Base-by-base conservation (phyloP, 2,329 filamentous ascomycete genomes). In the Magnaporthales sp. region DNA sequence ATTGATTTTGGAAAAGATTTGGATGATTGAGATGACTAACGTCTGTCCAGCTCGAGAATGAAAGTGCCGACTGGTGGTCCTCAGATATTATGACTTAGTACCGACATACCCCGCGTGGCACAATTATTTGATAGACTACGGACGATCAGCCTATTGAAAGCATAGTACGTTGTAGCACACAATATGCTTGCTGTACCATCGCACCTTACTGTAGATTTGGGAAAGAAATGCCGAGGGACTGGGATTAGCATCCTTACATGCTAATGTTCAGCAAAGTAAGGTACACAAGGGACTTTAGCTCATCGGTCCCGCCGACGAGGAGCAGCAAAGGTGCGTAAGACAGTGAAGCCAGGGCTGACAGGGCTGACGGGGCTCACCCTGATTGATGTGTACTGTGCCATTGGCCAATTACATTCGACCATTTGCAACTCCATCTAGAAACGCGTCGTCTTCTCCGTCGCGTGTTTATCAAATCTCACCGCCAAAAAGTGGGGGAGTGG, bases 1-100 rank as follows among this genome's bases (percentile, higher is more conserved):
- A 76, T 90, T 62, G 86, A 89, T 74, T 89, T 89, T 79, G 87
- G 86, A 19, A 82, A 84, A 67, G 86, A 89, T 69, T 72, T 89
- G 68, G 86, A 88, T 63, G 82, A 82, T 71, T 86, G 62, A 64
- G 62, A 6, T 27, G 54, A 58, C 51, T 26, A n/a, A 56, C 51
- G 51, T 11, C 51, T n/a, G 24, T 19, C 24, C 13, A 26, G 51
- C n/a, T 26, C 51, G 24, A 8, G 32, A 56, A 56, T 56, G 51
- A 56, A 22, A 26, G 51, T 56, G n/a, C 24, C 6, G 24, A 22
- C 24, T 4, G 22, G 9, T n/a, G 9, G 9, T 58, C 9, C 19
- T 24, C 54, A 58, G 11, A 2, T 15, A 11, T 26, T 15, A n/a
- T 27, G 54, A 27, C 54, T 58, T 58, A 4, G 54, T n/a, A 27